Base-by-base conservation (phyloP, 352 stramenopile genomes). In the Plasmopara halstedii region DNA sequence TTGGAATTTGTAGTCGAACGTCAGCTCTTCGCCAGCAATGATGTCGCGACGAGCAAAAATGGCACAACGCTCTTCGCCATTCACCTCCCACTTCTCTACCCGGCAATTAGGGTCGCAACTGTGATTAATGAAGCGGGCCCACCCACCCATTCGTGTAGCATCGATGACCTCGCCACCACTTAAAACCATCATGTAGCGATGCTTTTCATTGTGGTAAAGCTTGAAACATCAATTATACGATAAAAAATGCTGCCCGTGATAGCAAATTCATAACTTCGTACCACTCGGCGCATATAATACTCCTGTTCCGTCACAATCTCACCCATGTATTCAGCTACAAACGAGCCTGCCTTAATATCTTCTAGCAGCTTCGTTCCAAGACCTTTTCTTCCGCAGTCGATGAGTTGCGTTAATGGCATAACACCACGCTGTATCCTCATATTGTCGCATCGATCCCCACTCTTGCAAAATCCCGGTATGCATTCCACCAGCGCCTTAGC, bases 101-200 rank as follows among this genome's bases (percentile, higher is more conserved):
- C 81, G 77, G 63, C 90, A 97, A 63, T 97, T 97, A 10, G 67
- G 82, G n/a, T 93, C 71, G 55, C 90, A 97, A 60, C 88, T 97
- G 54, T 96, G 87, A 64, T 98, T 98, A 50, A 98, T 97, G 50
- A 97, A 98, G 34, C 94, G 79, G 22, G 89, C 89, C 27, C 95
- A 75, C 23, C 89, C 92, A 23, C 92, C 90, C 57, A 92, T 89
- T 25, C 88, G 71, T 20, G 81, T 94, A 22, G 83, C 85, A 56
- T 96, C 85, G 26, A 96, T 91, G 56, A 94, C 85, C 62, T 90
- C 76, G 15, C 70, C 79, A 18, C 77, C 80, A 39, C 73, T 89
- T 44, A 89, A 64, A 26, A 88, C 78, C 72, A 93, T 88, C 70
- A 85, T 86, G 62, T 90, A 88, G 5, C 71, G 62, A 34, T 86